These are phyloP conservation scores for Fusarium sp. DNA, from an alignment of 2,329 filamentous ascomycete genomes.

Conservation along the genomic window DNA sequence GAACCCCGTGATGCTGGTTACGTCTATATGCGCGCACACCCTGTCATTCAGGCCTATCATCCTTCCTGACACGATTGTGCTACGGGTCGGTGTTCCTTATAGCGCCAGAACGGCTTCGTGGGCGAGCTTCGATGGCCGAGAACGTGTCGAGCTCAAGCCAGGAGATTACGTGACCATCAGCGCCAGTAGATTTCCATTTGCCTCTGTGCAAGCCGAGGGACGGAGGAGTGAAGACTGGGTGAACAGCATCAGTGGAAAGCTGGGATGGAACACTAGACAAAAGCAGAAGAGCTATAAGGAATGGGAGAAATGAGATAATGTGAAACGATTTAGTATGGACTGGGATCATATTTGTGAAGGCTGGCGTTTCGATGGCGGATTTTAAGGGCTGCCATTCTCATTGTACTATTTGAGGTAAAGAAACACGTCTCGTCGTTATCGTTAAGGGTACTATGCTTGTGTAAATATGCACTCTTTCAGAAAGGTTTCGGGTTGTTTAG, in stretches of 20 bases:
- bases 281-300: slow-evolving; percentile 72
- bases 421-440: background rate
- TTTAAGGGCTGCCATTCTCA: background rate
- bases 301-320: slow-evolving; percentile 51
- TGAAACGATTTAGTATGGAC: background rate
- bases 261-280: slow-evolving; percentile 84
- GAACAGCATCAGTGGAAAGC: slow-evolving; percentile 79
- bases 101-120: slow-evolving; percentile 88
- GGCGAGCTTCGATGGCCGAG: slow-evolving; percentile 97
- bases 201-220: slow-evolving; percentile 76
- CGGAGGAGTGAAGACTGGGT: slow-evolving; percentile 81
- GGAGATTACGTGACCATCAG: slow-evolving; percentile 89
- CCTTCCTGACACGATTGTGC: slow-evolving; percentile 92
- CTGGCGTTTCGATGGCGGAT: slow-evolving; percentile 3
- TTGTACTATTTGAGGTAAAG: background rate
- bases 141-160: slow-evolving; percentile 80
- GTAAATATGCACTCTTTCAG: background rate
- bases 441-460: background rate
- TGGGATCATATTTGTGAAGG: background rate
- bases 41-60: slow-evolving; percentile 97
- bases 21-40: slow-evolving; percentile 93
- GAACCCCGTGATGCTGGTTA: slow-evolving; percentile 94
- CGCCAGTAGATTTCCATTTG: slow-evolving; percentile 82
- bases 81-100: slow-evolving; percentile 94
- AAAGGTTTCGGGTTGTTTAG: background rate